Evolutionary conservation across 148 eudicot species (phyloP).

Genomic region (Amaranthus palmeri): DNA sequence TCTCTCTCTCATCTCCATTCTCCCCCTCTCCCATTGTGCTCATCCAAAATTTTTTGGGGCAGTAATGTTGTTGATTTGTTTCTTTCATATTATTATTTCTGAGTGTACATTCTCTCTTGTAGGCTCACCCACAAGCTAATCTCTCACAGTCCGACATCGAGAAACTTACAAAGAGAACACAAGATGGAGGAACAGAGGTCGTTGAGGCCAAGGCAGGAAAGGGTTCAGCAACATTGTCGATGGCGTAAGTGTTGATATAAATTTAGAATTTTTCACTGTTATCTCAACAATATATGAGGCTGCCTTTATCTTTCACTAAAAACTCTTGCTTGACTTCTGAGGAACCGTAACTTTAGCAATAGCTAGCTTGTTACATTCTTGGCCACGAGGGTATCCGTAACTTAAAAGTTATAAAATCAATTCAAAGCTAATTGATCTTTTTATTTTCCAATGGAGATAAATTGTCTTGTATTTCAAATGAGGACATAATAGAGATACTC

Average conservation of each 20-base stretch:
- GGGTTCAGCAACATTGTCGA: constrained; percentile 96
- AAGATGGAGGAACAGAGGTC: constrained; percentile 98
- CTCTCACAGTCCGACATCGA: constrained; percentile 50
- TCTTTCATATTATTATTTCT: not conserved
- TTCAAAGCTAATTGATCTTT: too few species aligned
- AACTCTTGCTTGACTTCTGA: not conserved
- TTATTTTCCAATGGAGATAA: not conserved
- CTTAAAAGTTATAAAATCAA: too few species aligned
- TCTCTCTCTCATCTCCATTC: too few species aligned
- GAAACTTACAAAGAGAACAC: constrained; percentile 78
- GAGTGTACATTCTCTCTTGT: not conserved
- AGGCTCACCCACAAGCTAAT: constrained; percentile 82
- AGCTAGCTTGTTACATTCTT: too few species aligned
- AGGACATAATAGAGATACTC: too few species aligned
- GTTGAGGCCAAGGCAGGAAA: constrained; percentile 97
- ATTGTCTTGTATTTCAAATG: too few species aligned
- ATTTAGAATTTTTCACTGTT: not conserved
- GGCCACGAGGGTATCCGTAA: too few species aligned
- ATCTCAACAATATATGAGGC: not conserved
- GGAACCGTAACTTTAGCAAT: not conserved
- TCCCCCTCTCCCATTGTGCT: not conserved
- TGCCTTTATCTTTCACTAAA: not conserved
- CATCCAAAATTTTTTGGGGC: too few species aligned
- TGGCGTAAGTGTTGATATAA: constrained; percentile 70
- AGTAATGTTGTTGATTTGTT: not conserved